phyloP scores from a whole-genome alignment of 2,329 filamentous ascomycete species.

The Colletotrichum trifolii region DNA sequence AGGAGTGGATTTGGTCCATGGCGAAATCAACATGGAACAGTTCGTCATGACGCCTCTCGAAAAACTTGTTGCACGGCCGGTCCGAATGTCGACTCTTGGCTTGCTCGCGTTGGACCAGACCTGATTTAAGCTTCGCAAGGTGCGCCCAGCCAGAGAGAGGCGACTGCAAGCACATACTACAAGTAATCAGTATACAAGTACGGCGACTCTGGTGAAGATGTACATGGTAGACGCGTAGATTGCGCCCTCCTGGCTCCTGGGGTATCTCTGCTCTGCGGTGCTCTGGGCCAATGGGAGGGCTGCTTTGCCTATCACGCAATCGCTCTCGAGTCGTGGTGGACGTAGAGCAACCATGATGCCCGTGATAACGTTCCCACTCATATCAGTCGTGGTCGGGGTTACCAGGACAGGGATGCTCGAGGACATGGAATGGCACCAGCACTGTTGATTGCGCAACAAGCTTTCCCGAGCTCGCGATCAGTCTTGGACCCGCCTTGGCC shows the following conservation, averaged over 20 bases:
- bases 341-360: neutral
- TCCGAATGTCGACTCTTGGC: conserved; percentile 15
- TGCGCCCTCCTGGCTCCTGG: conserved; percentile 1
- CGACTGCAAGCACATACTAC: neutral
- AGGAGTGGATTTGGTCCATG: conserved; percentile 6
- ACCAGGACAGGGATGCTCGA: neutral
- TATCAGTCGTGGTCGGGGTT: neutral
- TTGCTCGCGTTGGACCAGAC: neutral
- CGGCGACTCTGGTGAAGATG: neutral
- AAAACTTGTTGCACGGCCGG: neutral
- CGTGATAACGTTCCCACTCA: neutral
- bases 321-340: neutral
- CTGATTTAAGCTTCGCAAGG: neutral
- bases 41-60: conserved; percentile 1
- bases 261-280: neutral
- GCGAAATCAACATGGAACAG: conserved; percentile 10
- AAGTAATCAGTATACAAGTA: neutral
- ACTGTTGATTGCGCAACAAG: conserved; percentile 27
- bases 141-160: neutral
- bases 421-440: conserved; percentile 1
- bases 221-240: neutral
- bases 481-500: conserved; percentile 26
- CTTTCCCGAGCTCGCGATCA: conserved; percentile 32
- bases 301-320: conserved; percentile 8
- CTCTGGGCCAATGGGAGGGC: neutral